Percentiles rank a stretch among this genome's conserved stretches.
Evolutionary conservation across 257 asterid species (phyloP).

Genomic region (Mitragyna speciosa): DNA sequence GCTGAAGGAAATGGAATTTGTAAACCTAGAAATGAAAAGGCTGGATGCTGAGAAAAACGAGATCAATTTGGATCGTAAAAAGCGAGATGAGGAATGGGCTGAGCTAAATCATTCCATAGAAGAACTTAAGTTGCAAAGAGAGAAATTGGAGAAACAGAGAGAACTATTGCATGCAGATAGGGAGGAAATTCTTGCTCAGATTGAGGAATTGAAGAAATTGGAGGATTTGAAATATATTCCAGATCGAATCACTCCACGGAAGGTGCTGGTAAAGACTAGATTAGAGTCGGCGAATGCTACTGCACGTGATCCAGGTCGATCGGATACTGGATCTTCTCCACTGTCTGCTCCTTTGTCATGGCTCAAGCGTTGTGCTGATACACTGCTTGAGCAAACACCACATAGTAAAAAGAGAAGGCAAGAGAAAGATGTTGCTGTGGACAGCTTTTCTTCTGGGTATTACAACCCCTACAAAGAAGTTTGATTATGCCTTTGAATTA

Average conservation of each 20-base stretch:
- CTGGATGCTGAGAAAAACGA: slow-evolving; percentile 72
- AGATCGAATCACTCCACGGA: slow-evolving; percentile 57
- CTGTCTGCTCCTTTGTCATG: slow-evolving; percentile 77
- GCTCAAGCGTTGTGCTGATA: slow-evolving; percentile 91
- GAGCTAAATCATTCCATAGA: slow-evolving; percentile 71
- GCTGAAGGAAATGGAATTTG: slow-evolving; percentile 73
- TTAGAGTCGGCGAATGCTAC: slow-evolving; percentile 38
- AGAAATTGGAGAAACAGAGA: slow-evolving; percentile 90
- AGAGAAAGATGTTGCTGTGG: slow-evolving; percentile 40
- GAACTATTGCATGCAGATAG: slow-evolving; percentile 81
- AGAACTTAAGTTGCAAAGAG: slow-evolving; percentile 80
- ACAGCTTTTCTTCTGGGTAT: slow-evolving; percentile 48
- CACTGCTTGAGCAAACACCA: slow-evolving; percentile 67
- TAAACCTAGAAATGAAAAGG: slow-evolving; percentile 63
- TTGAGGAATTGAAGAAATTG: slow-evolving; percentile 66
- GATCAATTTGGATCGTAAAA: slow-evolving; percentile 73
- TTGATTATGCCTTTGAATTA: background rate
- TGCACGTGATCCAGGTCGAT: slow-evolving; percentile 33
- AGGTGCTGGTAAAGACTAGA: slow-evolving; percentile 40
- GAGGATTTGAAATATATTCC: slow-evolving; percentile 67
- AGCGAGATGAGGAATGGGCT: slow-evolving; percentile 81
- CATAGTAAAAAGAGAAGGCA: slow-evolving; percentile 62
- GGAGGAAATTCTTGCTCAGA: slow-evolving; percentile 71
- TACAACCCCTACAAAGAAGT: background rate
- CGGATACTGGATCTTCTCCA: slow-evolving; percentile 55